phyloP scores from a whole-genome alignment of 2,329 filamentous ascomycete genomes.

The Neobulgaria alba region DNA sequence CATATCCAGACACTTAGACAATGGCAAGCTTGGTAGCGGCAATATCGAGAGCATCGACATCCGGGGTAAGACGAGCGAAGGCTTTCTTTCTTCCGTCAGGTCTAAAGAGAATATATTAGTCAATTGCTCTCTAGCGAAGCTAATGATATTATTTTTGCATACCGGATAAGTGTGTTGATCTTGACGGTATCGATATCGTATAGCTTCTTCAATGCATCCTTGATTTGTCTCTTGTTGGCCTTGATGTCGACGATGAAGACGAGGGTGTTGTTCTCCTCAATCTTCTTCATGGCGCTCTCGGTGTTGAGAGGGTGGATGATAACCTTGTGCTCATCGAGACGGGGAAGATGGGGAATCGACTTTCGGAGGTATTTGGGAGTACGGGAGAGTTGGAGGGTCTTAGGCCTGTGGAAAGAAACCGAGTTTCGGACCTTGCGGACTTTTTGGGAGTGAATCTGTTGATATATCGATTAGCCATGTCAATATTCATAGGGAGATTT shows the following conservation, averaged over 20 bases:
- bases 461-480: conserved; percentile 18
- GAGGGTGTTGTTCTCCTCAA: conserved; percentile 99
- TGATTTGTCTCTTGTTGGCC: conserved; percentile 99
- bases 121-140: neutral
- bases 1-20: conserved; percentile 59
- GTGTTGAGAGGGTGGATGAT: conserved; percentile 98
- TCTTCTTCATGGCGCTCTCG: conserved; percentile 99
- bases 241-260: conserved; percentile 96
- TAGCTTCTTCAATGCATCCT: conserved; percentile 95
- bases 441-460: conserved; percentile 69
- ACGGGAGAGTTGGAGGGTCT: conserved; percentile 88
- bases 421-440: conserved; percentile 84
- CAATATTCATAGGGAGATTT: conserved; percentile 35
- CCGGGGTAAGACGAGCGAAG: conserved; percentile 86
- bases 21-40: conserved; percentile 98
- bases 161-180: conserved; percentile 99
- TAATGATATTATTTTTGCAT: conserved; percentile 35
- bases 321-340: conserved; percentile 96
- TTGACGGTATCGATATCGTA: conserved; percentile 98
- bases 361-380: conserved; percentile 94
- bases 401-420: conserved; percentile 95
- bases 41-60: conserved; percentile 98
- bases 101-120: conserved; percentile 36
- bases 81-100: conserved; percentile 99
- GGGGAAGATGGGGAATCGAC: conserved; percentile 79